Percentiles rank a stretch among this genome's conserved stretches.
Conservation (phyloP, 2,329 filamentous ascomycete species). For the Ascocoryne sarcoides region DNA sequence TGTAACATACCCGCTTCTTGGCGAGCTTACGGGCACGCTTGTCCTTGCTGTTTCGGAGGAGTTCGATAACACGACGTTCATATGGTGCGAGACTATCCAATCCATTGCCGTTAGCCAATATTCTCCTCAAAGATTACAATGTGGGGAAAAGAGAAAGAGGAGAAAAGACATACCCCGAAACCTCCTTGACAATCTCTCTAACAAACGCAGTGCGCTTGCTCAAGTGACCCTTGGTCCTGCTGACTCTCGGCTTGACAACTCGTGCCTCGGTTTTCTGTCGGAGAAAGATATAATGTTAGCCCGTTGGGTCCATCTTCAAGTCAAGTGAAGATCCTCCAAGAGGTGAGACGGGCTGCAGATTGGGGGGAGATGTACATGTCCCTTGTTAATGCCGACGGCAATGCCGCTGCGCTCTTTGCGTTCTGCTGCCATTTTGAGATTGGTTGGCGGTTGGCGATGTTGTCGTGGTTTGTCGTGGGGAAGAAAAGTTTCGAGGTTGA, state of each 20-base stretch:
- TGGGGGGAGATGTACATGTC: conserved; percentile 52
- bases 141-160: conserved; percentile 1
- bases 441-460: conserved; percentile 9
- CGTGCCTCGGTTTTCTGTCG: conserved; percentile 72
- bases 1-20: conserved; percentile 83
- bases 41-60: conserved; percentile 98
- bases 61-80: conserved; percentile 97
- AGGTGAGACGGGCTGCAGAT: conserved; percentile 59
- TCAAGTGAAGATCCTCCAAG: conserved; percentile 59
- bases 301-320: conserved; percentile 43
- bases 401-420: conserved; percentile 48
- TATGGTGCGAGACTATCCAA: conserved; percentile 71
- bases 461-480: conserved; percentile 14
- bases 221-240: conserved; percentile 86
- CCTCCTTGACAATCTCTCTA: conserved; percentile 95
- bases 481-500: conserved; percentile 13
- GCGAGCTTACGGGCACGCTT: conserved; percentile 98
- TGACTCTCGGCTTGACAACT: conserved; percentile 69
- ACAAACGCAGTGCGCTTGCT: conserved; percentile 97
- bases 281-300: conserved; percentile 20
- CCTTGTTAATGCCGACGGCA: conserved; percentile 53
- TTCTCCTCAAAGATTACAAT: background rate
- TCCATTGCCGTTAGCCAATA: background rate
- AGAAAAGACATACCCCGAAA: conserved; percentile 72
- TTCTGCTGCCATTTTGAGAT: conserved; percentile 47